These are phyloP conservation scores for Gloeopeniophorella convolvens DNA, from an alignment of 768 basidiomycete species.

Conservation along the genomic window DNA sequence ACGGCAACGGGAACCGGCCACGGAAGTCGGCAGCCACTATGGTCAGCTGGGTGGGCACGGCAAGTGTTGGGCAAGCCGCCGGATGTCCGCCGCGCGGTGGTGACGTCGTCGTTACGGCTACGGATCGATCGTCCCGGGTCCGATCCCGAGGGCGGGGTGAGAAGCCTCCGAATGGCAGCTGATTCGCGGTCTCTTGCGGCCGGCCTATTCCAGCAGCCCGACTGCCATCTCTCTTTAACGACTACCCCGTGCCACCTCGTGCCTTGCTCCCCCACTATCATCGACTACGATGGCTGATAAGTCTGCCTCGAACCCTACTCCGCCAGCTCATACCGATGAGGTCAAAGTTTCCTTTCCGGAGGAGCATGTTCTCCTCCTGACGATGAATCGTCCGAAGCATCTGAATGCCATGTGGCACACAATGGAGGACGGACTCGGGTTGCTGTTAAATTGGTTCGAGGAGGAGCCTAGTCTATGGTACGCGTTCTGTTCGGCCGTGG, in stretches of 20 bases:
- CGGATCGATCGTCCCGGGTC: slow-evolving; percentile 12
- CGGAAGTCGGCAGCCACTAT: too few species aligned
- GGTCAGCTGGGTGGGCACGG: too few species aligned
- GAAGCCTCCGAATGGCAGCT: too few species aligned
- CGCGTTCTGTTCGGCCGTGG: slow-evolving; percentile 19
- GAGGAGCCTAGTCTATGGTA: slow-evolving; percentile 67
- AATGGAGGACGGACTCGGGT: slow-evolving; percentile 47
- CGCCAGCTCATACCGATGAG: slow-evolving; percentile 31
- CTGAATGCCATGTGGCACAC: slow-evolving; percentile 70
- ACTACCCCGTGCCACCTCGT: too few species aligned
- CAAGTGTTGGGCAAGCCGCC: too few species aligned
- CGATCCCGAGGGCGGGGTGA: neutral
- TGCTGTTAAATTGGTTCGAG: slow-evolving; percentile 67
- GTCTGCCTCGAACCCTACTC: too few species aligned
- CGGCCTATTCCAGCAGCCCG: too few species aligned
- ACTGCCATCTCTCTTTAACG: too few species aligned
- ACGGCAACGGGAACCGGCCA: too few species aligned
- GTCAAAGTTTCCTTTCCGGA: slow-evolving; percentile 38
- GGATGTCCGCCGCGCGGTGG: neutral
- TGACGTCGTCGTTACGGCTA: slow-evolving; percentile 12
- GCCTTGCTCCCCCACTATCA: too few species aligned
- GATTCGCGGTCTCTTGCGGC: too few species aligned
- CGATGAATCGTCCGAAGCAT: slow-evolving; percentile 59
- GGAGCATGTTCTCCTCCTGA: slow-evolving; percentile 47
- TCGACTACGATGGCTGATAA: too few species aligned